Conservation (phyloP, 805 yeast genomes). For the Teunomyces cretensis region DNA sequence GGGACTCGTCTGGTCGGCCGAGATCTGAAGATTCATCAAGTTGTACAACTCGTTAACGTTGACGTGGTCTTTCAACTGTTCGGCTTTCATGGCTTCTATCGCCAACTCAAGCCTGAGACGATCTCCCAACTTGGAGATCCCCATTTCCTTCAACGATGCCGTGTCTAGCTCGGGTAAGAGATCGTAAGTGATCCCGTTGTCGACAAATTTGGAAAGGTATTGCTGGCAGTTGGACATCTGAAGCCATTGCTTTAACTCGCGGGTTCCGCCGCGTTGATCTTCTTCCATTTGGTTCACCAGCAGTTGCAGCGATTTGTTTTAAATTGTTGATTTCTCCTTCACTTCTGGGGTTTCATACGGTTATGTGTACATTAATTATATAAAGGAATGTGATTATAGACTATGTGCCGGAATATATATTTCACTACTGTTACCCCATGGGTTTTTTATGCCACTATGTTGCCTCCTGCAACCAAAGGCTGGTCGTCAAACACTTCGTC, state of each 20-base stretch:
- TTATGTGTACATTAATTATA: neutral
- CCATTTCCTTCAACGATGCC: conserved; percentile 66
- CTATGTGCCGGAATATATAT: no score
- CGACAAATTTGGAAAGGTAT: conserved; percentile 32
- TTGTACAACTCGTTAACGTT: conserved; percentile 26
- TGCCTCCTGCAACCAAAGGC: conserved; percentile 47
- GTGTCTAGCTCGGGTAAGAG: conserved; percentile 61
- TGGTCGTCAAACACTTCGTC: conserved; percentile 50
- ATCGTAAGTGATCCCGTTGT: conserved; percentile 57
- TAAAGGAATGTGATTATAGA: no score
- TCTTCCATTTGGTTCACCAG: neutral
- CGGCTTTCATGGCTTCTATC: conserved; percentile 46
- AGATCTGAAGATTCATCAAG: conserved; percentile 15
- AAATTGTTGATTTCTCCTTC: no score
- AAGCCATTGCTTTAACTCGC: conserved; percentile 37
- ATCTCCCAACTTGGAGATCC: conserved; percentile 80
- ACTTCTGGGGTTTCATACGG: neutral
- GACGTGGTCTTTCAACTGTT: conserved; percentile 20
- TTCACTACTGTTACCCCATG: neutral
- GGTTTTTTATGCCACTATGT: conserved; percentile 21
- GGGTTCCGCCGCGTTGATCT: neutral
- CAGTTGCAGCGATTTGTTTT: no score
- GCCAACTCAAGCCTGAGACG: conserved; percentile 66
- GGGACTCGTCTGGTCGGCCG: conserved; percentile 6
- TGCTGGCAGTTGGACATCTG: conserved; percentile 34